Evolutionary conservation across 805 yeast species (phyloP), one percentile per base, ranked within the genome.

Genomic region (Candida mattraensis): DNA sequence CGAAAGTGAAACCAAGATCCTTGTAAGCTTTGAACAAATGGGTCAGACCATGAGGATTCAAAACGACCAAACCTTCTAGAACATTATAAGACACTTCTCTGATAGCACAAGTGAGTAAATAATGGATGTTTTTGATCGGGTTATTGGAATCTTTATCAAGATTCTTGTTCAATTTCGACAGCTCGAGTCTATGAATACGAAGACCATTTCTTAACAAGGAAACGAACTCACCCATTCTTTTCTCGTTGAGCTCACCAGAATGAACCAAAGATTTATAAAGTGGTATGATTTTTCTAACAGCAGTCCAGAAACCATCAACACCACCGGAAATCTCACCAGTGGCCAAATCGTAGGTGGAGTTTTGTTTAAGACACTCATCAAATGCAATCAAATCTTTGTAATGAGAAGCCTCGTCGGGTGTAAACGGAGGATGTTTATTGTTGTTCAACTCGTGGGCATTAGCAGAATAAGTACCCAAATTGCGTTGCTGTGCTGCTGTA

Each of bases 1-100:
- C 88, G 35, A 74, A 69, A 29, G 74, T 70, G 40, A 80, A 66
- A 30, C 74, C 70, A 44, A 78, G 69, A 54, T 81, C 87, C 52
- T 76, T 74, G 51, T 74, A 72, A 9, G 80, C 74, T 17, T 78
- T 74, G 42, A 76, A 69, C 30, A 77, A 51, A 50, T 75, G 79
- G 60, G 76, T 72, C 18, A 78, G 73, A 42, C 81, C 81, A 38
- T 69, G 71, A 30, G 75, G 71, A 34, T 72, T 72, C 27, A 76
- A 51, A 13, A 45, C 48, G n/a, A 72, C 64, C 12, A 65, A 57
- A 5, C 66, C 66, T 18, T 66, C 68, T 18, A 76, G 51, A 22
- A 74, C 58, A 47, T 76, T 78, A 22, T 69, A 67, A 1, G 79
- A 67, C 19, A 77, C 70, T 45, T 70, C 72, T 54, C 78, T 66